Conservation (phyloP, 345 rosid species). For the Populus ilicifolia region DNA sequence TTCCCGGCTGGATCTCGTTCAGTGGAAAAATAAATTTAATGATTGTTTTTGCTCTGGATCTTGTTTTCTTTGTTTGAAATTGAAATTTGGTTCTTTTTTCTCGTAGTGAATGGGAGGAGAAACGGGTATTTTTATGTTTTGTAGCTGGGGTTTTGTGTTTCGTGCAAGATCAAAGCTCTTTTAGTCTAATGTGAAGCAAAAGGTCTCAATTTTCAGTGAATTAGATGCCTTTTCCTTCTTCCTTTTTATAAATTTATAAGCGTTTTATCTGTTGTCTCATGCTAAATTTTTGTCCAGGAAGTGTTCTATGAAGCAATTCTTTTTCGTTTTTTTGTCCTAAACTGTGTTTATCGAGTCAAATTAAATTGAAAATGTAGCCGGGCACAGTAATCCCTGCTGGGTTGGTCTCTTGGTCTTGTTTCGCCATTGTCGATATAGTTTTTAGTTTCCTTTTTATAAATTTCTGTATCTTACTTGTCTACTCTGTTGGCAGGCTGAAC, state of each 20-base stretch:
- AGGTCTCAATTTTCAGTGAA: background rate
- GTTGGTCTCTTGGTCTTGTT: background rate
- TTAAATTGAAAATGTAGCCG: background rate
- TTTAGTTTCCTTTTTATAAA: background rate
- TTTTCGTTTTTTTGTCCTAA: background rate
- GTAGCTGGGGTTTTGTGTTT: slow-evolving; percentile 5
- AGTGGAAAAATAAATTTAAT: background rate
- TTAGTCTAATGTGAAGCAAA: background rate
- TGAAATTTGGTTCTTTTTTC: background rate
- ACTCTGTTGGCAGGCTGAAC: slow-evolving; percentile 63
- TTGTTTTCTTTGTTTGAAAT: background rate
- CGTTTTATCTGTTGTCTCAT: background rate
- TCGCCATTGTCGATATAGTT: background rate
- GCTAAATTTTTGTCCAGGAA: background rate
- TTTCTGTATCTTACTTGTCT: background rate
- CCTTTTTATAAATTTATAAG: background rate
- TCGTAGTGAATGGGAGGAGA: background rate
- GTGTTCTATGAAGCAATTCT: background rate
- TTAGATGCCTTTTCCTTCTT: background rate
- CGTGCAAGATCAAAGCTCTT: background rate
- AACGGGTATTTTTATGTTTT: background rate
- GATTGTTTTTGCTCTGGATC: background rate
- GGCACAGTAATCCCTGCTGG: background rate
- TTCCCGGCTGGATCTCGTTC: background rate
- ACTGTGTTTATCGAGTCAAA: background rate